Percentiles rank a stretch among this genome's conserved stretches.
Evolutionary conservation across 441 rosid species (phyloP).

Genomic region (Gossypium gossypioides): DNA sequence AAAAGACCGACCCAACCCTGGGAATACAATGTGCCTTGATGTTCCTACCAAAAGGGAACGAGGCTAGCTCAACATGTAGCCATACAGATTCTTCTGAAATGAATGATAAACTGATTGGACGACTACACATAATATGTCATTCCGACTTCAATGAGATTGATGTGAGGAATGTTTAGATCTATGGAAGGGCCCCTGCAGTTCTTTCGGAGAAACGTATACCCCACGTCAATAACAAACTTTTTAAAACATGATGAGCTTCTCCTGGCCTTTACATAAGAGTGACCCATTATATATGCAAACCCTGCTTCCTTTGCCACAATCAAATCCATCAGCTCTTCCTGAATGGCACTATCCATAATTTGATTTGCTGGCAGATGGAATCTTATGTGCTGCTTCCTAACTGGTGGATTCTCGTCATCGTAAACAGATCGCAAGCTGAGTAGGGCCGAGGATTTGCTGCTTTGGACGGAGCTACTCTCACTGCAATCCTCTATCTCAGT

Average conservation of each 20-base stretch:
- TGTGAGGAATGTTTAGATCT: constrained; percentile 87
- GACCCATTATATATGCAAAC: constrained; percentile 81
- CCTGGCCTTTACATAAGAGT: constrained; percentile 73
- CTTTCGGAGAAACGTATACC: constrained; percentile 78
- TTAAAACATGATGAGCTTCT: constrained; percentile 56
- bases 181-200: constrained; percentile 90
- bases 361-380: constrained; percentile 45
- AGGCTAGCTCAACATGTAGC: background rate
- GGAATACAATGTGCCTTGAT: background rate
- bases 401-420: constrained; percentile 53
- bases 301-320: constrained; percentile 79
- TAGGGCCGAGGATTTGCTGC: constrained; percentile 59
- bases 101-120: background rate
- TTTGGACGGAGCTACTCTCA: constrained; percentile 35
- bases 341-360: constrained; percentile 55
- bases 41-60: background rate
- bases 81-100: background rate
- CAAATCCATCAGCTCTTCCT: constrained; percentile 75
- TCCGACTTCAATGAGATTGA: constrained; percentile 87
- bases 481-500: constrained; percentile 46
- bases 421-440: constrained; percentile 53
- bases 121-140: constrained; percentile 78
- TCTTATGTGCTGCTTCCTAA: constrained; percentile 53
- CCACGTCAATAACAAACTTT: constrained; percentile 60
- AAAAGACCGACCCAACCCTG: background rate